A percentile compares a stretch with the other conserved stretches of the same genome.
phyloP scores from a whole-genome alignment of 805 yeast genomes.

The Candida odintsovae region DNA sequence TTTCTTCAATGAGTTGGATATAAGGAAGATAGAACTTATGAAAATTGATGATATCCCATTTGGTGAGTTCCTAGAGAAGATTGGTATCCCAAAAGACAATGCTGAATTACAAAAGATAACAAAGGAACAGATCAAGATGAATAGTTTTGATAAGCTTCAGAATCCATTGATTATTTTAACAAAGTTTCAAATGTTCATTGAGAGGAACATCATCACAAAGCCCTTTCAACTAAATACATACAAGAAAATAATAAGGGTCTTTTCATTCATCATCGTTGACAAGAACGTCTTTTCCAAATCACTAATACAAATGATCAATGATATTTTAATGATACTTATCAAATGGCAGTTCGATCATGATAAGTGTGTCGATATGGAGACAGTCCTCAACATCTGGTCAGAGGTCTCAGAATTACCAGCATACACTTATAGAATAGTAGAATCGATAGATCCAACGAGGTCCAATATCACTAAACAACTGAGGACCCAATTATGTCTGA shows the following conservation, averaged over 20 bases:
- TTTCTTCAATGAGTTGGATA: slow-evolving; percentile 7
- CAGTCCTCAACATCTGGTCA: slow-evolving; percentile 5
- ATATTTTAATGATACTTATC: not conserved
- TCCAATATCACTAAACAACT: slow-evolving; percentile 1
- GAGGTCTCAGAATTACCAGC: not conserved
- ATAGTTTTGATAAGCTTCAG: slow-evolving; percentile 5
- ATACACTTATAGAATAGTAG: slow-evolving; percentile 7
- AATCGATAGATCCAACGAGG: slow-evolving; percentile 1
- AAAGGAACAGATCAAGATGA: not conserved
- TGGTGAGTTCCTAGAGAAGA: slow-evolving; percentile 1
- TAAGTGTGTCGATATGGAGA: not conserved
- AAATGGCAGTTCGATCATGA: slow-evolving; percentile 6
- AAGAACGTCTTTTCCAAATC: slow-evolving; percentile 1
- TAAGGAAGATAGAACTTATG: not conserved
- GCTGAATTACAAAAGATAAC: not conserved
- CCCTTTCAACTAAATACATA: not conserved
- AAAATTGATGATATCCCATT: not conserved
- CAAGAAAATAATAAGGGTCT: not conserved
- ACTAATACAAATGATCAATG: not conserved
- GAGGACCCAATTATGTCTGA: not conserved
- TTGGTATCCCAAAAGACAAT: slow-evolving; percentile 2
- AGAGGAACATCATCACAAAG: not conserved
- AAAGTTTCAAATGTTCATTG: slow-evolving; percentile 5
- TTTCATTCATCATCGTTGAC: slow-evolving; percentile 11
- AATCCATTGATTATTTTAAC: not conserved